Base-by-base conservation (phyloP, 148 eudicot species). In the Beta vulgaris region DNA sequence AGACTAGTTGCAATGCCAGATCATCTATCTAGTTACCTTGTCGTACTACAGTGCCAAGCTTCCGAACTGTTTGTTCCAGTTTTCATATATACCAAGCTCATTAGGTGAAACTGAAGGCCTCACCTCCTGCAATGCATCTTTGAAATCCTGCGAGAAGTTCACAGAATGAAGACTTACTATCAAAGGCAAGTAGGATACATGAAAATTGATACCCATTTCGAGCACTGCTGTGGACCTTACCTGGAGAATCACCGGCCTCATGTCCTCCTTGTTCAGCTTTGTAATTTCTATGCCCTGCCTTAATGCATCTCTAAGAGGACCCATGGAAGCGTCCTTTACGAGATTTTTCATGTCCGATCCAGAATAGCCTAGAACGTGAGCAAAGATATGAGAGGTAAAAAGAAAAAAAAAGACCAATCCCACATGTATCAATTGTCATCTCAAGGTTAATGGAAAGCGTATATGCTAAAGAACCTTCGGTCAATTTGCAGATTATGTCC, bases 291-390 rank as follows among this genome's bases (percentile, higher is more conserved):
- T 78, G 28, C 97, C 99, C 83, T 86, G 90, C 80, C 83, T 87
- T 68, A 96, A 77, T 77, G 98, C 98, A 73, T 92, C 99, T 80
- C 99, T 92, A 32, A 92, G 84, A 40, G 99, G 99, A 69, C 99
- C 99, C 99, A 92, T 96, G 51, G 99, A 91, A 68, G 99, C 98
- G 83, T 96, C 99, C 78, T 96, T 96, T 73, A 92, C 99, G 62
- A 96, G 85, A 75, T 96, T 96, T 79, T 96, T 92, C 99, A 96
- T 96, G 81, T 96, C 99, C 51, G 99, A 96, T 74, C 99, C 98
- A 29, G 99, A 96, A 80, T 96, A 96, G 21, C 99, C 99, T 96
- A 82, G 66, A 36, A 82, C 31, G 1, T 23, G 15, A 19, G 40
- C 35, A 36, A 15, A 65, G 29, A 59, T 46, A 7, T 39, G 57